Conservation (phyloP, 805 yeast species). For the Debaryomyces prosopidis region DNA sequence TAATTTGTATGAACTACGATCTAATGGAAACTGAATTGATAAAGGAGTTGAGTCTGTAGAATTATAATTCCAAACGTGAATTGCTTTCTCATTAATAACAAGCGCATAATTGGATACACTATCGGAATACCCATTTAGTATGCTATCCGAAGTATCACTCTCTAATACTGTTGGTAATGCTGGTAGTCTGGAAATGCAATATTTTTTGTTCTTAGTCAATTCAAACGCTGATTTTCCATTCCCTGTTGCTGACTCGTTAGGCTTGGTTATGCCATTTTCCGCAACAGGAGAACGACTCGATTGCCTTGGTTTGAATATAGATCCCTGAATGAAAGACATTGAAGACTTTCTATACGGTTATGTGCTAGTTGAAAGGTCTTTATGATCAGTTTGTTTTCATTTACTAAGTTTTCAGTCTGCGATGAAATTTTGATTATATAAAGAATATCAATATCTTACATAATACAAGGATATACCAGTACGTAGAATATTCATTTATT, state of each 20-base stretch:
- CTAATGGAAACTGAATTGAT: constrained; percentile 53
- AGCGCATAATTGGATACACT: constrained; percentile 49
- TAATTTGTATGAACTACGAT: constrained; percentile 16
- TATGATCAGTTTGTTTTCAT: background rate
- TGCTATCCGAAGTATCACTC: constrained; percentile 4
- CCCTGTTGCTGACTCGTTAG: background rate
- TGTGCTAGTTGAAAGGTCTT: background rate
- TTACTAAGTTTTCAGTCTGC: background rate
- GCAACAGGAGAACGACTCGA: constrained; percentile 1
- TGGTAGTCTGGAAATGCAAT: constrained; percentile 56
- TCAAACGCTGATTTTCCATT: constrained; percentile 27
- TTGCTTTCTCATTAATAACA: constrained; percentile 47
- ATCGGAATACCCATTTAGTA: constrained; percentile 47
- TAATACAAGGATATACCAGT: background rate
- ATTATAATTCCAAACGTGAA: constrained; percentile 68
- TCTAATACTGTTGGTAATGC: constrained; percentile 50
- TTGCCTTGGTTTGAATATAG: constrained; percentile 16
- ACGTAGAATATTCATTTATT: background rate
- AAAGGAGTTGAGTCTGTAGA: constrained; percentile 62
- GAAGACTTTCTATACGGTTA: constrained; percentile 1
- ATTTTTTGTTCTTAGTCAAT: constrained; percentile 58
- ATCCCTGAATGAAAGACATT: constrained; percentile 10
- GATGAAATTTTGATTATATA: background rate
- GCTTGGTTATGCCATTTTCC: background rate
- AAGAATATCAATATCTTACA: background rate